These are phyloP conservation scores for Daldinia childiae DNA, from an alignment of 495 filamentous ascomycete species.

Conservation along the genomic window DNA sequence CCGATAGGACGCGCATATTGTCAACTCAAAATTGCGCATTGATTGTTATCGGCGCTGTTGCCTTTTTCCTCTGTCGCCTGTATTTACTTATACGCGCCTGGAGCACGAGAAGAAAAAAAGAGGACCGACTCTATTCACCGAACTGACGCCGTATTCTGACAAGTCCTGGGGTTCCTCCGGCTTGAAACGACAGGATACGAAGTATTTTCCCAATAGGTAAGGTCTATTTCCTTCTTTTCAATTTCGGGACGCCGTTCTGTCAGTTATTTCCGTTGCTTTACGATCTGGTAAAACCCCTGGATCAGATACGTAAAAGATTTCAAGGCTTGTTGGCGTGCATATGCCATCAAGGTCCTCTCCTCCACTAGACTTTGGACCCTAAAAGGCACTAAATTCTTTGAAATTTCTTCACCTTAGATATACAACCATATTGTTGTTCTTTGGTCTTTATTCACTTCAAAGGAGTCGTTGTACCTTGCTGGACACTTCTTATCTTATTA, in stretches of 20 bases:
- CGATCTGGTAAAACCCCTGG: background rate
- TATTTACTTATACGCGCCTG: background rate
- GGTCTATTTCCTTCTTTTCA: background rate
- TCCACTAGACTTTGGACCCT: constrained; percentile 9
- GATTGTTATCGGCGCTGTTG: background rate
- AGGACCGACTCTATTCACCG: background rate
- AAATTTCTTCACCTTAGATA: background rate
- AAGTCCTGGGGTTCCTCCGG: background rate
- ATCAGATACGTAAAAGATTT: background rate
- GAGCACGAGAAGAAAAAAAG: background rate
- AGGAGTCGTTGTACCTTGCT: constrained; percentile 13
- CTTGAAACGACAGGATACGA: constrained; percentile 9
- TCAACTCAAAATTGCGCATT: background rate
- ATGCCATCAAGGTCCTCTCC: constrained; percentile 39
- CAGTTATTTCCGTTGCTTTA: background rate
- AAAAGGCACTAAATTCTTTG: constrained; percentile 11
- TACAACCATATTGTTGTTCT: constrained; percentile 23
- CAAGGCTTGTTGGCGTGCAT: constrained; percentile 7
- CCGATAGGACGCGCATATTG: constrained; percentile 3
- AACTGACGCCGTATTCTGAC: background rate
- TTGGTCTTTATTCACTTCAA: constrained; percentile 1
- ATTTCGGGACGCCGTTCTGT: background rate
- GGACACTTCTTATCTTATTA: background rate
- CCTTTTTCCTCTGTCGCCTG: background rate
- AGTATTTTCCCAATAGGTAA: constrained; percentile 23